These are phyloP conservation scores for Hygrophila difformis DNA, from an alignment of 257 asterid genomes.

Conservation along the genomic window DNA sequence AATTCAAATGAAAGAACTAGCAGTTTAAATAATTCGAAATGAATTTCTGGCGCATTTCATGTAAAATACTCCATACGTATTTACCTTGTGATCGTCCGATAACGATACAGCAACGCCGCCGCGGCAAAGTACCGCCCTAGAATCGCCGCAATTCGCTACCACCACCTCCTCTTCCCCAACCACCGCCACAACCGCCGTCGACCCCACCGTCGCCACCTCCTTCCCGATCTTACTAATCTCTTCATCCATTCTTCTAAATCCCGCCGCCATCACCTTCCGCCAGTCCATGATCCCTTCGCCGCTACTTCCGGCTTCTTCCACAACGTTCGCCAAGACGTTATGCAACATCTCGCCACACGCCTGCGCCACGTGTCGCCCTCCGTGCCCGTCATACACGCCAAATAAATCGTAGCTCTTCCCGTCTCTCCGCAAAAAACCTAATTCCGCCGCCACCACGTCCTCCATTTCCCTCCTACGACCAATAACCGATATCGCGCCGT, in stretches of 20 bases:
- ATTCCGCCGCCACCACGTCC: conserved; percentile 50
- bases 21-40: no score
- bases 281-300: conserved; percentile 24
- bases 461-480: conserved; percentile 75
- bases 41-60: no score
- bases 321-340: conserved; percentile 21
- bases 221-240: conserved; percentile 32
- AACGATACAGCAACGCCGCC: conserved; percentile 40
- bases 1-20: no score
- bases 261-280: conserved; percentile 42
- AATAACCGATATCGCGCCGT: conserved; percentile 41
- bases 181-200: conserved; percentile 9
- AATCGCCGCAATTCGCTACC: conserved; percentile 58
- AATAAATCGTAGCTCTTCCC: conserved; percentile 33
- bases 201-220: conserved; percentile 30
- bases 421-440: conserved; percentile 28
- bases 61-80: no score
- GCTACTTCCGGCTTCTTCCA: conserved; percentile 3
- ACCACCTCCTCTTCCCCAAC: conserved; percentile 24
- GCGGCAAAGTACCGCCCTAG: conserved; percentile 52
- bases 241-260: conserved; percentile 53
- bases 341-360: conserved; percentile 52
- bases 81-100: conserved; percentile 50
- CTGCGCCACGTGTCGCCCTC: conserved; percentile 57
- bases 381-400: conserved; percentile 78